Evolutionary conservation across 2,329 filamentous ascomycete genomes (phyloP), one percentile per base, ranked within the genome.

Genomic region (Cladosporium cucumerinum): DNA sequence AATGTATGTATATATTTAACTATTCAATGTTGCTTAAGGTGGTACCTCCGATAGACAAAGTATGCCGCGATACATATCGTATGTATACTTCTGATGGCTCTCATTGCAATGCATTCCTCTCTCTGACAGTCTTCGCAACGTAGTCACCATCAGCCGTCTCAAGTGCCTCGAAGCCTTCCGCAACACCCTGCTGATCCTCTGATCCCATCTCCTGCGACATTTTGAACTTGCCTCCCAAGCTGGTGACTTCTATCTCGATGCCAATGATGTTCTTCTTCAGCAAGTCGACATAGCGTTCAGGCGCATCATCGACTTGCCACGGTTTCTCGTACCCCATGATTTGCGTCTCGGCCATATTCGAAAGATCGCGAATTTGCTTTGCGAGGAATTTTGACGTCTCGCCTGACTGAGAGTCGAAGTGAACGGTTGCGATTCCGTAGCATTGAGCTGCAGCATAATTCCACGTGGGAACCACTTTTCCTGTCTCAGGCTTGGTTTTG

Each of bases 381-480:
- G 74, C 66, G 11, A 90, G 73, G 63, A 85, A 89, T 0, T 67
- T 66, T 0, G 72, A 71, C 0, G 85, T 84, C 25, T 81, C 79
- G 0, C 76, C 70, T 0, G 80, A 72, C 54, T 79, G 79, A 6
- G 81, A 70, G 64, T 89, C 83, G 64, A 77, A 82, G 67, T 82
- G 85, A 4, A 89, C 75, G 0, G 67, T 83, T 1, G 84, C 84
- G 1, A 74, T 80, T 1, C 88, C 88, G 69, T 89, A 89, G 0
- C 80, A 85, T 74, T 90, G 86, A 0, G 82, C 87, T 0, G 87
- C 86, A 0, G 85, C 80, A 69, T 90, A 91, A 74, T 91, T 87
- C 88, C 88, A 90, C 0, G 88, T 91, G 0, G 87, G 87, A 5
- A 89, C 88, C 0, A 89, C 87, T 69, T 90, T 90, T 12, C 82